These are phyloP conservation scores for Diaporthe ilicicola DNA, from an alignment of 2,329 filamentous ascomycete genomes.

Conservation along the genomic window DNA sequence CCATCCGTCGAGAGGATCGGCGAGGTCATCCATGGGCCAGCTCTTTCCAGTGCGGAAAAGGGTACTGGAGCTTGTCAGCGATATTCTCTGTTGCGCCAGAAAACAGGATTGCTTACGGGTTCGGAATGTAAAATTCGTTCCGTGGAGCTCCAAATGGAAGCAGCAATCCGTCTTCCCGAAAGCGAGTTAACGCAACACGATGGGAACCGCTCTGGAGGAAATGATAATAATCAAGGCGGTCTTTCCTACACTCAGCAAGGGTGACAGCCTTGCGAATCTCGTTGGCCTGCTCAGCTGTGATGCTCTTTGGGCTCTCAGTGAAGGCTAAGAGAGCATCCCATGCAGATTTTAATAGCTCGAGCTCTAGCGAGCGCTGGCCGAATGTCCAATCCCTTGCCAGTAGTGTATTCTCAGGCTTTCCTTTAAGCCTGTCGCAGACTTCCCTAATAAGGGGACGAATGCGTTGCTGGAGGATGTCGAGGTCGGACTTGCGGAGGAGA, in stretches of 20 bases:
- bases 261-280: background rate
- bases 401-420: background rate
- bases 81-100: too few species aligned
- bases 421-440: background rate
- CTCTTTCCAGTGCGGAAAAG: background rate
- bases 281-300: background rate
- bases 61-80: background rate
- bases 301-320: background rate
- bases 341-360: background rate
- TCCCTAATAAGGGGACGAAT: background rate
- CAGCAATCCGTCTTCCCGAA: constrained; percentile 3
- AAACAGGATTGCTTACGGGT: background rate
- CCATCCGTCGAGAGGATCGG: constrained; percentile 4
- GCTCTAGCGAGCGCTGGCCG: background rate
- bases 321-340: background rate
- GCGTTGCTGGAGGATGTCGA: background rate
- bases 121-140: background rate
- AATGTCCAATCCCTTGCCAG: background rate
- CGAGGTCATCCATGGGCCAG: background rate
- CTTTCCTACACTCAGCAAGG: background rate
- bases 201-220: background rate
- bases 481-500: background rate
- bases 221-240: background rate
- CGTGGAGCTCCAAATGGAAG: background rate
- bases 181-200: background rate